A percentile compares a stretch with the other conserved stretches of the same genome.
phyloP scores from a whole-genome alignment of 2,329 filamentous ascomycete species.

The Lachnellula occidentalis region DNA sequence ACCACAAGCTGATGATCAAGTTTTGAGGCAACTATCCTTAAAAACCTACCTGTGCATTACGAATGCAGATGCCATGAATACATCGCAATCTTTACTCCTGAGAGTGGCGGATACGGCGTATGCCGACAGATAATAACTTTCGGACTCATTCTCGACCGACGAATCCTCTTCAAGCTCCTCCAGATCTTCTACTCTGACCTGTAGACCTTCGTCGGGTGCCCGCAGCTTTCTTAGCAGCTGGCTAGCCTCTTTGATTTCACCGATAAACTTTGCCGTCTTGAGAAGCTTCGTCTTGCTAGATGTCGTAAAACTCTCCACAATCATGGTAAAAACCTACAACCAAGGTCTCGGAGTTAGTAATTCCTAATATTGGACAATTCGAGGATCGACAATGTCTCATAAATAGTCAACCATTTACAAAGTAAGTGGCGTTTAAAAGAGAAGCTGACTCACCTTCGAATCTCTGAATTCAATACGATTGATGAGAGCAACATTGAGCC shows the following conservation, averaged over 20 bases:
- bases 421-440: too few relatives aligned
- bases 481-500: conserved; percentile 57
- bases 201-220: neutral
- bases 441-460: conserved; percentile 19
- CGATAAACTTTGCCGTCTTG: conserved; percentile 11
- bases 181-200: conserved; percentile 5
- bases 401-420: too few relatives aligned
- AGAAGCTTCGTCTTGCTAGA: conserved; percentile 15
- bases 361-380: too few relatives aligned
- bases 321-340: conserved; percentile 40
- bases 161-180: conserved; percentile 15
- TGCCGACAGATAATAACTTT: conserved; percentile 28
- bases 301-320: conserved; percentile 34
- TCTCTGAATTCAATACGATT: conserved; percentile 59
- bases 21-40: too few relatives aligned
- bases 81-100: conserved; percentile 24
- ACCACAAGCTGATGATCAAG: too few relatives aligned
- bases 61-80: conserved; percentile 34
- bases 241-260: conserved; percentile 13
- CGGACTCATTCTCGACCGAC: conserved; percentile 29
- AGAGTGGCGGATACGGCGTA: conserved; percentile 30
- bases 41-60: conserved; percentile 33
- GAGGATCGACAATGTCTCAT: too few relatives aligned
- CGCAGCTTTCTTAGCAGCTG: conserved; percentile 5
- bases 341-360: too few relatives aligned